phyloP scores from a whole-genome alignment of 1,139 yeast genomes.

The Candida sojae region DNA sequence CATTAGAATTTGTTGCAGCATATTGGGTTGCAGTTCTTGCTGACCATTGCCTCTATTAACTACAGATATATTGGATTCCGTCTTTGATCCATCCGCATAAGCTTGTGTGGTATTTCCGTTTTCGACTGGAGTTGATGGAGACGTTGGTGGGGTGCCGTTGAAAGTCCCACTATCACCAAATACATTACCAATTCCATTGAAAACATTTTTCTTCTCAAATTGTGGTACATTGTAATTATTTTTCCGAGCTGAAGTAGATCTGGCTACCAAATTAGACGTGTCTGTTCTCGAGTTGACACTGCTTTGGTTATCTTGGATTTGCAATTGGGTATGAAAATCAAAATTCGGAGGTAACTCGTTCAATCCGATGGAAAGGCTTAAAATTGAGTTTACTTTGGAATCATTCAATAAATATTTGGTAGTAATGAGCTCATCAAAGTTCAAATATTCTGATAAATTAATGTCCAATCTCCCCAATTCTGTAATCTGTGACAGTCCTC shows the following conservation, averaged over 20 bases:
- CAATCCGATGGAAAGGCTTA: slow-evolving; percentile 48
- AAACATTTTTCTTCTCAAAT: slow-evolving; percentile 39
- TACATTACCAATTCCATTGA: slow-evolving; percentile 44
- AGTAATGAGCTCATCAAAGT: slow-evolving; percentile 51
- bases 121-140: slow-evolving; percentile 2
- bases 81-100: background rate
- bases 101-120: background rate
- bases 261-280: slow-evolving; percentile 1
- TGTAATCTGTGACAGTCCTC: slow-evolving; percentile 19
- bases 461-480: slow-evolving; percentile 67
- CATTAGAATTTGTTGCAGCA: slow-evolving; percentile 24
- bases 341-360: slow-evolving; percentile 43
- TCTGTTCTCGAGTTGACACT: slow-evolving; percentile 10
- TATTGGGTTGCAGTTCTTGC: background rate
- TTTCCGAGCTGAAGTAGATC: slow-evolving; percentile 6
- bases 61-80: background rate
- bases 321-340: slow-evolving; percentile 46
- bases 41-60: background rate
- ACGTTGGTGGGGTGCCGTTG: background rate
- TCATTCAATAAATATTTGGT: slow-evolving; percentile 70
- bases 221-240: slow-evolving; percentile 34
- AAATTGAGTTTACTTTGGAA: slow-evolving; percentile 79
- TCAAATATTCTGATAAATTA: slow-evolving; percentile 72
- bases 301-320: slow-evolving; percentile 28
- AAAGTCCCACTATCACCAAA: slow-evolving; percentile 16